phyloP scores from a whole-genome alignment of 176 grass and related monocot species.

The Leersia perrieri region DNA sequence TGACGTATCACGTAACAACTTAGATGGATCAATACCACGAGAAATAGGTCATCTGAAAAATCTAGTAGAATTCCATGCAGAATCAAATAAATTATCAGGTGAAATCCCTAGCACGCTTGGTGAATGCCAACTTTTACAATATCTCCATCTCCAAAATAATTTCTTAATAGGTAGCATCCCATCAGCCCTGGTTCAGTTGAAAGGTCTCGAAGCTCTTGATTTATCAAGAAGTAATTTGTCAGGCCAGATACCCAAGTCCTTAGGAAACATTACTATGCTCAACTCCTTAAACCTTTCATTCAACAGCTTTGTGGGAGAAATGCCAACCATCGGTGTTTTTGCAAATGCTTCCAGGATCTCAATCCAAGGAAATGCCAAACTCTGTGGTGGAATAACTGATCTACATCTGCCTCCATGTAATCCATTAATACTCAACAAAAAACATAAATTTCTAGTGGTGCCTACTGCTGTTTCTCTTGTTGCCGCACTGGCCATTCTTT shows the following conservation, averaged over 20 bases:
- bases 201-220: conserved; percentile 5
- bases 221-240: conserved; percentile 32
- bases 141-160: conserved; percentile 31
- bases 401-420: conserved; percentile 29
- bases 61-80: conserved; percentile 20
- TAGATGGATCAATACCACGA: conserved; percentile 19
- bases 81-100: conserved; percentile 25
- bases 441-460: not conserved
- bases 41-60: conserved; percentile 26
- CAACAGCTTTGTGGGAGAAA: conserved; percentile 38
- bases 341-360: conserved; percentile 13
- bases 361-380: conserved; percentile 25
- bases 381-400: conserved; percentile 31
- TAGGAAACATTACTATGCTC: not conserved
- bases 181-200: not conserved
- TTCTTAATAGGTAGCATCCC: conserved; percentile 20
- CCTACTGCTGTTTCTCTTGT: conserved; percentile 14
- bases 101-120: conserved; percentile 35
- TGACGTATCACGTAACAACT: conserved; percentile 25
- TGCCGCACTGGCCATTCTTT: not conserved
- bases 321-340: conserved; percentile 18
- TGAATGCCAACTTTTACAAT: conserved; percentile 34
- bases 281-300: conserved; percentile 10
- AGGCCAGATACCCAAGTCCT: conserved; percentile 12
- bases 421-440: too few species aligned